Conservation (phyloP, 257 asterid genomes). For the Nicotiana knightiana region DNA sequence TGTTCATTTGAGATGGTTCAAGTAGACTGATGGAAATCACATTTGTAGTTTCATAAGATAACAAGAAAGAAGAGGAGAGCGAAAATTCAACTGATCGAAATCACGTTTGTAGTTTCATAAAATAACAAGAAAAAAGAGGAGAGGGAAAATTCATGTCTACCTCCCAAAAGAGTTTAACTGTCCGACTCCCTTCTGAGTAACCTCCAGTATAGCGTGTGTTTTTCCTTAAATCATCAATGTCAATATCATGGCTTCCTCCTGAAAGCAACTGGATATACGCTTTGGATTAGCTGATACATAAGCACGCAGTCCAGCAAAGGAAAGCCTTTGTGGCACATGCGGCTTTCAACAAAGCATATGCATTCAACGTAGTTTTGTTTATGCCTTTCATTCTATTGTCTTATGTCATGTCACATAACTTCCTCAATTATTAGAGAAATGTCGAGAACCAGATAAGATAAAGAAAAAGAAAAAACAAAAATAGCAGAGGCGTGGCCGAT, state of each 20-base stretch:
- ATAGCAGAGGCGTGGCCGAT: neutral
- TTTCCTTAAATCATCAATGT: constrained; percentile 76
- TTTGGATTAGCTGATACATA: constrained; percentile 1
- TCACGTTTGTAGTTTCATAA: neutral
- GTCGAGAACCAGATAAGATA: constrained; percentile 4
- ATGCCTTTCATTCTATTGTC: neutral
- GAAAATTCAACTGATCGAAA: neutral
- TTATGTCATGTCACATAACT: neutral
- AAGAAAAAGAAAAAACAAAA: neutral
- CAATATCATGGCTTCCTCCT: constrained; percentile 91
- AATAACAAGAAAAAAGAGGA: constrained; percentile 1
- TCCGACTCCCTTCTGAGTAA: constrained; percentile 77
- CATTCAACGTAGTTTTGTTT: neutral
- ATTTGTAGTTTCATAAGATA: neutral
- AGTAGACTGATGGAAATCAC: constrained; percentile 1
- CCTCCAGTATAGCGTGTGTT: constrained; percentile 93
- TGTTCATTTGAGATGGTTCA: neutral
- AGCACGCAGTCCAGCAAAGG: neutral
- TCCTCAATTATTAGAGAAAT: constrained; percentile 1
- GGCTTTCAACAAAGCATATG: neutral
- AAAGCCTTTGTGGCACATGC: neutral
- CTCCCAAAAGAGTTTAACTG: constrained; percentile 94
- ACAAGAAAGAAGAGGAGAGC: neutral
- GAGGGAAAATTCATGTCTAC: constrained; percentile 31
- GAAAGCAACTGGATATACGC: constrained; percentile 60